Evolutionary conservation across 805 yeast genomes (phyloP), one percentile per base, ranked within the genome.

Genomic region (Sugiyamaella americana): DNA sequence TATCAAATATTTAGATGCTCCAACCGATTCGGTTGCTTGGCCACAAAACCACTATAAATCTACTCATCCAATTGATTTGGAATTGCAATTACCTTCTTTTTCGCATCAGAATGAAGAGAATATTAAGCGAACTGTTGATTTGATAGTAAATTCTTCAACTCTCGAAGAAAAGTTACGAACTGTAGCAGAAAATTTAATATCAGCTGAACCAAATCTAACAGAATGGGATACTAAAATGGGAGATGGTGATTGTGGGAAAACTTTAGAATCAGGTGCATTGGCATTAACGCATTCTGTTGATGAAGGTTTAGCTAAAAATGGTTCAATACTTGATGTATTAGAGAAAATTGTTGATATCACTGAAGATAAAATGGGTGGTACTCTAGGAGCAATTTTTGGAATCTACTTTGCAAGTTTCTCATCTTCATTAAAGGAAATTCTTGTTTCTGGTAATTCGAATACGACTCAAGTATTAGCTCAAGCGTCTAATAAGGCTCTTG

Each of bases 241-340:
- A 49, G 97, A 88, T 64, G 97, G 97, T 56, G 97, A 88, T 61
- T 88, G 96, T 67, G 97, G 97, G 29, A 89, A 86, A 56, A 88
- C 96, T 0, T 68, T 88, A 48, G 87, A 82, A 10, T 74, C 78
- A 22, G 96, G 96, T 32, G 87, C 87, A 30, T 71, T 80, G 45
- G 87, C 84, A 0, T 75, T 88, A 36, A 64, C 78, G 32, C 67
- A 71, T 4, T 75, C 77, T 18, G 66, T 86, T 37, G 68, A 71
- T 5, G 65, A 71, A 24, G 63, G 66, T 30, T 24, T 51, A 23
- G 51, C 50, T 20, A 41, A 40, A 10, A 16, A 37, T 13, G 53
- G 64, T 2, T 65, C 71, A 2, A 55, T 75, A 13, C 66, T 75
- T 11, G 70, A 78, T 41, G 76, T 85, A 0, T 61, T 85, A 41